Base-by-base conservation (phyloP, 352 stramenopile genomes). In the Pythium aquatile region DNA sequence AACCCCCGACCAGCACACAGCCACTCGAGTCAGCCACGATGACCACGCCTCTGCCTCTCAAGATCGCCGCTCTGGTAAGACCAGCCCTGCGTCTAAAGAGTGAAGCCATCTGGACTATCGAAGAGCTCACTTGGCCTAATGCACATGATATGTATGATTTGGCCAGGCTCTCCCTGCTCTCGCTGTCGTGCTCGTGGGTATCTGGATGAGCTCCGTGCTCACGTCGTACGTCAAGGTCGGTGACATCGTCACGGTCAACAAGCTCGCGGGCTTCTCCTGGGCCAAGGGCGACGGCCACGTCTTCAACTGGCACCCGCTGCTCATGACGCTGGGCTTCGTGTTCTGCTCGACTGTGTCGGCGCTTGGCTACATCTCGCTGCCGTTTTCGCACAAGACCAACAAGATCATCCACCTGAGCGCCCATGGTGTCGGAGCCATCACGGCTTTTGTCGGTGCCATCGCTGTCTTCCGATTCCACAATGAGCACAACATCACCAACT, bases 391-490 rank as follows among this genome's bases (percentile, higher is more conserved):
- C 37, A 72, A 73, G 59, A 81, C 74, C 7, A 91, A 91, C 70
- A 93, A 93, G 77, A 69, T 85, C 30, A 87, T 95, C 46, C 87
- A 96, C 68, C 56, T 90, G 52, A 73, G 68, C 47, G 74, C 93
- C 28, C 87, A 96, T 56, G 74, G 66, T 2, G 55, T 94, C 28
- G 84, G 83, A 26, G 72, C 90, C 44, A 28, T 90, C 35, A 87
- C 78, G 63, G 77, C 80, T 0, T 63, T 87, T 2, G 58, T 90
- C 17, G 87, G 84, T 7, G 62, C 73, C 14, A 62, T 93, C 40
- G 87, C 87, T 0, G 85, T 96, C 53, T 94, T 96, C 53, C 80
- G 82, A 44, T 96, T 91, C 72, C 86, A 96, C 77, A 91, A 93
- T 55, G 87, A 94, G 51, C 86, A 91, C 66, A 72, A 69, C 24